Evolutionary conservation across 306 rosid species (phyloP).

Genomic region (Canavalia gladiata): DNA sequence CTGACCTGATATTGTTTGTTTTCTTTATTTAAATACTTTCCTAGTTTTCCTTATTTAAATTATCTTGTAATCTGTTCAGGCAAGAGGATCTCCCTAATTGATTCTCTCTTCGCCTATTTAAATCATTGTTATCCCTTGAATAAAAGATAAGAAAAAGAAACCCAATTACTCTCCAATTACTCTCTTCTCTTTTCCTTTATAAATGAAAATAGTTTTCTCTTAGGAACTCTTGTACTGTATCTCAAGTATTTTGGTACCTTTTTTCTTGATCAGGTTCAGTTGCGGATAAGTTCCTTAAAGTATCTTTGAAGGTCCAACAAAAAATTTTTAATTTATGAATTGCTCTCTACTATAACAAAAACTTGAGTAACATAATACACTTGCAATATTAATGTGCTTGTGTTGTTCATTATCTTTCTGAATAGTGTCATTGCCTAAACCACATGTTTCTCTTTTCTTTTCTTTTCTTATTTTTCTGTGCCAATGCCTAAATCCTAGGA

Average conservation of each 20-base stretch:
- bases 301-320: neutral
- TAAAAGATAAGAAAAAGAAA: too few relatives aligned
- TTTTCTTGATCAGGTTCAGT: neutral
- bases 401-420: slow-evolving; percentile 12
- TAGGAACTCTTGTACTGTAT: neutral
- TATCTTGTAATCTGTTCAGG: too few relatives aligned
- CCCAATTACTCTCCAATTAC: too few relatives aligned
- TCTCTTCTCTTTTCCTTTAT: too few relatives aligned
- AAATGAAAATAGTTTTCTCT: neutral
- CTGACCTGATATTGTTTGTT: too few relatives aligned
- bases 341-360: neutral
- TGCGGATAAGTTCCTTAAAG: neutral
- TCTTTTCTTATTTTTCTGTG: slow-evolving; percentile 14
- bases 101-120: too few relatives aligned
- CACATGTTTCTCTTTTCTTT: neutral
- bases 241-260: neutral
- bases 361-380: neutral
- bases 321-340: neutral
- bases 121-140: too few relatives aligned
- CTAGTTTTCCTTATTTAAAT: too few relatives aligned
- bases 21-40: too few relatives aligned
- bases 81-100: too few relatives aligned
- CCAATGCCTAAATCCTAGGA: neutral
- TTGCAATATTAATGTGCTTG: neutral
- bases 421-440: neutral